Base-by-base conservation (phyloP, 1,139 yeast genomes). In the Yamadazyma blattariae region DNA sequence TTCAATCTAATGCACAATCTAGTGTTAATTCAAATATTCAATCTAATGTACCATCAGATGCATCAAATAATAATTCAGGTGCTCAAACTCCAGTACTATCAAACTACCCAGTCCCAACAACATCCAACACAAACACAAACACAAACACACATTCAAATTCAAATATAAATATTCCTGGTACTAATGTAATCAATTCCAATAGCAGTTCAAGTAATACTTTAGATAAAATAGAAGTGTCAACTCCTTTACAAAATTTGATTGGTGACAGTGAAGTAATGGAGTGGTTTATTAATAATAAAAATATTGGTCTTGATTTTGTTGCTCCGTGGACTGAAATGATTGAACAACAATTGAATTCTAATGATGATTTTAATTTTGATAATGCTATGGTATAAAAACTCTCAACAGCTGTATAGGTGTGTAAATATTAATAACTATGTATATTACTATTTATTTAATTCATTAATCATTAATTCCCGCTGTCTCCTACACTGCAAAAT, bases 301-400 rank as follows among this genome's bases (percentile, higher is more conserved):
- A 67, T 35, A 79, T 85, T 25, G 95, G 96, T 14, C 66, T 87
- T 36, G 95, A 86, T 41, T 87, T 87, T 48, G 96, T 86, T 24
- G 95, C 85, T 29, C 94, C 94, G 3, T 82, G 94, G 80, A 84
- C 95, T 7, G 90, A 84, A 53, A 82, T 84, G 73, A 76, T 87
- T 35, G 95, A 86, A 53, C 86, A 81, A 45, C 74, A 68, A 41
- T 59, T 70, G 46, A 61, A 60, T 37, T 53, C 57, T 10, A 63
- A 62, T 36, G 69, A 61, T 27, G 64, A 58, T 32, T 63, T 63
- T 41, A 54, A 54, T 34, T 61, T 63, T 34, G 61, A 60, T 18
- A 58, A 52, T 30, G 58, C 44, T 11, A 25, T 21, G 19, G 11
- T 31, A 9, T 30, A 25, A 12, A 21, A 7, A 9, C 21, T 19